Percentiles rank a stretch among this genome's conserved stretches.
Conservation (phyloP, 345 rosid species). For the Isatis tinctoria region DNA sequence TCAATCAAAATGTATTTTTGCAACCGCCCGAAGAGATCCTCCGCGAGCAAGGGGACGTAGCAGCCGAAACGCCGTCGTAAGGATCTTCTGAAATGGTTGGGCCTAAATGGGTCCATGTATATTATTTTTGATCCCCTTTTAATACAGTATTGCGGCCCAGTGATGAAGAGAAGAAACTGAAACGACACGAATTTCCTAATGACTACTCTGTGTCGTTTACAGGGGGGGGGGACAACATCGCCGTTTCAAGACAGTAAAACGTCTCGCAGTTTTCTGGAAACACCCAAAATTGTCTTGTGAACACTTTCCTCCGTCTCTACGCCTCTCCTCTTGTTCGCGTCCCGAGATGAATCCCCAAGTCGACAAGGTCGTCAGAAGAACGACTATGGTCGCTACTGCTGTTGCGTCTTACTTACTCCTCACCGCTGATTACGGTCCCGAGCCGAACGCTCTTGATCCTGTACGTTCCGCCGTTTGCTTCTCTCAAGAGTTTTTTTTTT, state of each 20-base stretch:
- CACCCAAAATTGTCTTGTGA: too few species aligned
- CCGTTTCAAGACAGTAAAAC: neutral
- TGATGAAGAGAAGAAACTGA: neutral
- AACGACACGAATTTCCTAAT: neutral
- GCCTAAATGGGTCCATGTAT: slow-evolving; percentile 9
- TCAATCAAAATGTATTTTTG: neutral
- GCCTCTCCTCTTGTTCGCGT: neutral
- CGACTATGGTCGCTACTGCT: slow-evolving; percentile 78
- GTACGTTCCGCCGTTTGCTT: slow-evolving; percentile 36
- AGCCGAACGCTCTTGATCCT: slow-evolving; percentile 79
- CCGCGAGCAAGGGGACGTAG: neutral
- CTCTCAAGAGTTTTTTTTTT: neutral
- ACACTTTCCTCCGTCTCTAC: too few species aligned
- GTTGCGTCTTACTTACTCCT: slow-evolving; percentile 79
- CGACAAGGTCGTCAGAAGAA: slow-evolving; percentile 76
- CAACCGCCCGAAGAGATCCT: slow-evolving; percentile 4
- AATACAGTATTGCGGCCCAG: too few species aligned
- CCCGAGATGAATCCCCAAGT: slow-evolving; percentile 48
- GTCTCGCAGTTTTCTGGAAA: neutral
- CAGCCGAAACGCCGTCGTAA: slow-evolving; percentile 5
- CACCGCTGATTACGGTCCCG: slow-evolving; percentile 90
- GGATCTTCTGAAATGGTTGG: neutral
- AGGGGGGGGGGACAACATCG: too few species aligned
- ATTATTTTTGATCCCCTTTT: too few species aligned
- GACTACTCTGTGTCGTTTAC: neutral